Evolutionary conservation across 768 basidiomycete species (phyloP).

Genomic region (Termitomyces sp.): DNA sequence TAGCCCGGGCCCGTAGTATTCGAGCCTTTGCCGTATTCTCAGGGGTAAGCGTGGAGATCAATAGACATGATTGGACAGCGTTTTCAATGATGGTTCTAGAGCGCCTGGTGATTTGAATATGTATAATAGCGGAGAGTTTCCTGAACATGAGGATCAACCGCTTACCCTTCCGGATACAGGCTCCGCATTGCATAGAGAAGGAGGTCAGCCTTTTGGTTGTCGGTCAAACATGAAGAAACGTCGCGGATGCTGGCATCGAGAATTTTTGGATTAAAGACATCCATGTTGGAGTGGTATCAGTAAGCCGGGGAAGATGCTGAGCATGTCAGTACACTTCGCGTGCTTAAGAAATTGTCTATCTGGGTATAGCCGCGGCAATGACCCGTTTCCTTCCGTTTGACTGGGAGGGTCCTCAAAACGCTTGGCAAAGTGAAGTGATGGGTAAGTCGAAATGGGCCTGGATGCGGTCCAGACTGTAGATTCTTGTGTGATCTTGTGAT

Average conservation of each 20-base stretch:
- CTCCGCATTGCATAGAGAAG: constrained; percentile 81
- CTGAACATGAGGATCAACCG: not conserved
- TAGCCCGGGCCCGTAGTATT: constrained; percentile 62
- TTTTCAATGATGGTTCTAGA: constrained; percentile 69
- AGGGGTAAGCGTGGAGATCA: constrained; percentile 48
- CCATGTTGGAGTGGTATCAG: constrained; percentile 31
- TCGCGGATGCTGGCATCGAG: constrained; percentile 75
- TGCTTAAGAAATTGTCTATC: not conserved
- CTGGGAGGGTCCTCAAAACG: constrained; percentile 3
- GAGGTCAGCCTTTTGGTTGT: constrained; percentile 67
- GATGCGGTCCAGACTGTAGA: constrained; percentile 9
- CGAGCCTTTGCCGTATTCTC: constrained; percentile 56
- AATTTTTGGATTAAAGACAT: constrained; percentile 73
- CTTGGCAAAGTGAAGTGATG: not conserved
- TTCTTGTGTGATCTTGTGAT: not conserved
- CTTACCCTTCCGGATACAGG: constrained; percentile 68
- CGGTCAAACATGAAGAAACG: constrained; percentile 51
- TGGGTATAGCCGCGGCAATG: constrained; percentile 2
- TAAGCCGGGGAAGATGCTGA: not conserved
- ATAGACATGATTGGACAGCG: constrained; percentile 67
- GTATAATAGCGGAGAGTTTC: not conserved
- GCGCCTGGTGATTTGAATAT: constrained; percentile 32
- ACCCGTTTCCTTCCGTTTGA: not conserved
- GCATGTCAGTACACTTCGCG: not conserved
- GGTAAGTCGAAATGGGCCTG: constrained; percentile 7